These are phyloP conservation scores for Oryza meyeriana DNA, from an alignment of 176 grass and related monocot species.

Conservation along the genomic window DNA sequence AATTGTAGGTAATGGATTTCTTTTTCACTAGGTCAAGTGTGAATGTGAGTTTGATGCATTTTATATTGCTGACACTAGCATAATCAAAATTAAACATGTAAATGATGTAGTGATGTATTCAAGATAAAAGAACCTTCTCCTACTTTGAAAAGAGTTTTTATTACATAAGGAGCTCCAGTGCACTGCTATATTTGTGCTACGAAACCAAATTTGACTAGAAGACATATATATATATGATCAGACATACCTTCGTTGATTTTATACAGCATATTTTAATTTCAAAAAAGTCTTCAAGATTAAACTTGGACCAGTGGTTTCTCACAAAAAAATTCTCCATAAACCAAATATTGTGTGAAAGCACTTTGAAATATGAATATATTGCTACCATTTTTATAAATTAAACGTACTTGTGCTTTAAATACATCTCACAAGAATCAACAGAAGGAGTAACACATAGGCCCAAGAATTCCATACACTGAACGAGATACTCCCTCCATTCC, in stretches of 20 bases:
- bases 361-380: background rate
- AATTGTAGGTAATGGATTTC: background rate
- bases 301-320: background rate
- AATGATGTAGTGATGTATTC: background rate
- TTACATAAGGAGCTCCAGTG: background rate
- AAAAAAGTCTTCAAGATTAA: background rate
- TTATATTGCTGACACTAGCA: background rate
- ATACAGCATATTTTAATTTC: background rate
- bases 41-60: background rate
- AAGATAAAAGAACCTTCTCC: background rate
- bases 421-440: background rate
- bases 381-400: background rate
- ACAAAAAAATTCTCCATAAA: background rate
- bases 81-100: background rate
- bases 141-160: background rate
- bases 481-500: too few relatives aligned
- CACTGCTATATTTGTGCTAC: background rate
- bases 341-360: background rate
- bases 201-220: background rate
- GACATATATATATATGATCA: background rate
- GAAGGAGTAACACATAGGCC: background rate
- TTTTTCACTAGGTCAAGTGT: background rate
- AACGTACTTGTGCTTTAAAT: background rate
- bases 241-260: background rate
- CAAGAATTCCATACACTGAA: background rate